Base-by-base conservation (phyloP, 2,329 filamentous ascomycete species). In the Lomentospora prolificans region DNA sequence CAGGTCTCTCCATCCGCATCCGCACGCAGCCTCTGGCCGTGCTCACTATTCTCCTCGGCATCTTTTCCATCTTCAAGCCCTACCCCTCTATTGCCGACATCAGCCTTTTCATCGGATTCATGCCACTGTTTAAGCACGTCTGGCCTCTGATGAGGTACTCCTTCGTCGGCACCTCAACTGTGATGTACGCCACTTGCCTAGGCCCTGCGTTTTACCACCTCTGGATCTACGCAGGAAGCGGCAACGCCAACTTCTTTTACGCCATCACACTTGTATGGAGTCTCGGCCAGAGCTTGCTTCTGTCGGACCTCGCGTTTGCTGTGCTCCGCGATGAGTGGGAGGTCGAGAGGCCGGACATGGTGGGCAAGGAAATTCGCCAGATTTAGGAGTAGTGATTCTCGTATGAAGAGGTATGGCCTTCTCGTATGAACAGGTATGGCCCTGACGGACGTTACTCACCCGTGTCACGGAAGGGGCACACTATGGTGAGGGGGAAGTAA, bases 221-320 rank as follows among this genome's bases (percentile, higher is more conserved):
- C 4, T 99, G 94, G 94, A 92, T 99, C 57, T 99, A 97, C 66
- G 94, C 94, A 2, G 94, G 94, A 52, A 96, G 90, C 57, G 94
- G 94, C 27, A 99, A 99, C 65, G 94, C 94, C 58, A 99, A 99
- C 69, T 99, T 99, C 74, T 99, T 99, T 73, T 99, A 99, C 67
- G 94, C 94, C 61, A 97, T 99, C 64, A 99, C 94, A 0, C 74
- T 99, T n/a, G 94, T 99, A 0, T 99, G 94, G 94, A 95, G 90
- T 66, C 70, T 99, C 24, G 94, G 90, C 0, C 78, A 95, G 62
- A 91, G 90, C 36, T 77, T 99, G 59, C 74, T 99, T 28, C 81
- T 97, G 5, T 90, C 89, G 9, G 94, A 99, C 67, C 78, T 90
- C 55, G 77, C 96, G 2, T 97, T 95, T 71, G 90, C 94, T 0